These are phyloP conservation scores for Xeromyces bisporus DNA, from an alignment of 495 filamentous ascomycete species.

Conservation along the genomic window DNA sequence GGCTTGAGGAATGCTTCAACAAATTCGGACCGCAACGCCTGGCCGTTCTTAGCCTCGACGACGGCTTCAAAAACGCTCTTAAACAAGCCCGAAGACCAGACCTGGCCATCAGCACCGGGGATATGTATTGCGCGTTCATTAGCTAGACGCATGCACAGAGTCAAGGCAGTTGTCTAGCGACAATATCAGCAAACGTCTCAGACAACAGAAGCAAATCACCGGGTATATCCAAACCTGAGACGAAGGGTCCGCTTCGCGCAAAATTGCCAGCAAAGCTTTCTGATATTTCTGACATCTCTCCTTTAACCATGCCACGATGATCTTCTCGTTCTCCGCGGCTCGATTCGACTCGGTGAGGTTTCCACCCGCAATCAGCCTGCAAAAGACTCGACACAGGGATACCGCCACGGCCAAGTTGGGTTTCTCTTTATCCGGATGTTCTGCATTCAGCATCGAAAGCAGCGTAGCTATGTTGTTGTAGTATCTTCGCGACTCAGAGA, in stretches of 20 bases:
- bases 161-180: conserved; percentile 42
- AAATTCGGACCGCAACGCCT: conserved; percentile 50
- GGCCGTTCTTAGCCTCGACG: conserved; percentile 36
- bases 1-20: conserved; percentile 56
- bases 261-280: conserved; percentile 32
- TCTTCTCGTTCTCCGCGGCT: conserved; percentile 51
- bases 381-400: conserved; percentile 78
- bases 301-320: conserved; percentile 64
- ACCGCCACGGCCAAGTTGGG: conserved; percentile 48
- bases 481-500: conserved; percentile 67
- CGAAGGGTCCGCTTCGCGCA: conserved; percentile 34
- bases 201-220: conserved; percentile 2
- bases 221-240: conserved; percentile 21
- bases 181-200: conserved; percentile 7
- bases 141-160: conserved; percentile 65
- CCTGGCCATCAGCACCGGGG: conserved; percentile 39
- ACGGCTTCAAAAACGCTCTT: conserved; percentile 42
- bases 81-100: conserved; percentile 49
- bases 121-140: conserved; percentile 56
- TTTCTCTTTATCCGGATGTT: conserved; percentile 20
- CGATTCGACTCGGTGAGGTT: conserved; percentile 44
- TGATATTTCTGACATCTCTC: conserved; percentile 56
- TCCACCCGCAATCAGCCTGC: conserved; percentile 62
- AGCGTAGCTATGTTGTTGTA: conserved; percentile 84
- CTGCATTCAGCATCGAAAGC: conserved; percentile 38